These are phyloP conservation scores for Arthrocladium fulminans DNA, from an alignment of 2,329 filamentous ascomycete species.

Conservation along the genomic window DNA sequence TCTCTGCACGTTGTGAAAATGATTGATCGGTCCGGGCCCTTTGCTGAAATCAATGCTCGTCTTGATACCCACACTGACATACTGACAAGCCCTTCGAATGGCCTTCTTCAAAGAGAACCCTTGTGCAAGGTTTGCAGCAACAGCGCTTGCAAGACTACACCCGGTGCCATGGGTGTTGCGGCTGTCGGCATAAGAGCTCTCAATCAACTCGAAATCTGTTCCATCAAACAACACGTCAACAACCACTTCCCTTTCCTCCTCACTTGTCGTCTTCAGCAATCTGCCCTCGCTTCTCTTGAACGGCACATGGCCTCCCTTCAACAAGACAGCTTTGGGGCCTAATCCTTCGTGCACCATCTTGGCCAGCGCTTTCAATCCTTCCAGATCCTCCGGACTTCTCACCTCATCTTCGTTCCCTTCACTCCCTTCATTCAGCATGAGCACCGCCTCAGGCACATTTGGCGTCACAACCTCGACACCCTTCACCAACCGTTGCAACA, in stretches of 20 bases:
- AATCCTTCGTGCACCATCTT: constrained; percentile 52
- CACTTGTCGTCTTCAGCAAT: constrained; percentile 48
- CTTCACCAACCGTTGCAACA: constrained; percentile 34
- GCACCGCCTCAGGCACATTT: constrained; percentile 40
- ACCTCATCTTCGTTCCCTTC: constrained; percentile 16
- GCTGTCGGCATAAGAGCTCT: constrained; percentile 62
- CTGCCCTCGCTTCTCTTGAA: constrained; percentile 47
- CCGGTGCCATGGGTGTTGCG: constrained; percentile 90
- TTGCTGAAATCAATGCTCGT: constrained; percentile 48
- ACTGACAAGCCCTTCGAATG: constrained; percentile 48
- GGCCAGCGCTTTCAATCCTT: constrained; percentile 62
- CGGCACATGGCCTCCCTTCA: constrained; percentile 88
- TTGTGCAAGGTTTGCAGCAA: constrained; percentile 52
- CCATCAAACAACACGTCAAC: constrained; percentile 67
- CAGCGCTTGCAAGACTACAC: constrained; percentile 76
- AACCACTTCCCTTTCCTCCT: constrained; percentile 56
- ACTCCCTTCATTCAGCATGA: constrained; percentile 34
- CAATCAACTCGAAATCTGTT: constrained; percentile 50
- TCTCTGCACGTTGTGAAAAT: constrained; percentile 54
- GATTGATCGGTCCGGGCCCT: constrained; percentile 57
- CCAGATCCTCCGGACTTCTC: constrained; percentile 46
- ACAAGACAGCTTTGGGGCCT: constrained; percentile 69
- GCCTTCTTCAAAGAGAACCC: constrained; percentile 42
- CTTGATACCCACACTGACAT: constrained; percentile 54
- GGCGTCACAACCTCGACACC: constrained; percentile 40